A percentile compares a stretch with the other conserved stretches of the same genome.
Evolutionary conservation across 805 yeast genomes (phyloP).

Genomic region (Wickerhamiella brachini): DNA sequence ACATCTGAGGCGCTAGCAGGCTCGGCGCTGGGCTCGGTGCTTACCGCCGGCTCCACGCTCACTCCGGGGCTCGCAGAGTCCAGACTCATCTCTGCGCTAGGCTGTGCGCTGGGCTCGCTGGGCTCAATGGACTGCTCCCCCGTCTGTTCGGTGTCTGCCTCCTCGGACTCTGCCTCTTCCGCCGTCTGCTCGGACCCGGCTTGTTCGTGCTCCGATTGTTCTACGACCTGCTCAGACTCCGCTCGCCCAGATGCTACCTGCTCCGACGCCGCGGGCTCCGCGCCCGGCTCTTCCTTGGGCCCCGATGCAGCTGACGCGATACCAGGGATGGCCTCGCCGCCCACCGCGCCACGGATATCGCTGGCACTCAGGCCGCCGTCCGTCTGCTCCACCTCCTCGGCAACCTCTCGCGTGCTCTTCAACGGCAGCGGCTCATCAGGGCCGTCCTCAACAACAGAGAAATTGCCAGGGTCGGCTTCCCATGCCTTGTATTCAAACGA

Average conservation of each 20-base stretch:
- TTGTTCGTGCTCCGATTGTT: no score
- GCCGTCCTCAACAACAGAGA: constrained; percentile 23
- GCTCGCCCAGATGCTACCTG: no score
- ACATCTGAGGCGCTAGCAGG: constrained; percentile 4
- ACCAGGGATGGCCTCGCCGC: constrained; percentile 36
- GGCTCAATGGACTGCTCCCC: no score
- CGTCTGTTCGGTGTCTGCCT: no score
- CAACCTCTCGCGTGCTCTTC: constrained; percentile 6
- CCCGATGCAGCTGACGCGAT: constrained; percentile 12
- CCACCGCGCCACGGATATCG: constrained; percentile 44
- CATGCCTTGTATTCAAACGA: constrained; percentile 10
- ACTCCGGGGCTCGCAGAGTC: neutral
- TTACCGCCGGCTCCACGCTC: neutral
- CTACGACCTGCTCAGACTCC: no score
- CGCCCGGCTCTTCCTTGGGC: neutral
- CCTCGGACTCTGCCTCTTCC: no score
- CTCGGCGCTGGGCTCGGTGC: neutral
- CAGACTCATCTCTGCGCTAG: constrained; percentile 6
- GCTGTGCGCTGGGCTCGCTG: neutral
- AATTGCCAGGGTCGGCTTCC: constrained; percentile 12
- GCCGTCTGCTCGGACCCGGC: no score
- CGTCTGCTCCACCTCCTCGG: constrained; percentile 8
- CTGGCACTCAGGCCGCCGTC: constrained; percentile 29
- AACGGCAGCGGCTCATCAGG: constrained; percentile 35
- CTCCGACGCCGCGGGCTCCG: no score